Percentiles rank a stretch among this genome's conserved stretches.
Conservation (phyloP, 495 filamentous ascomycete genomes). For the Chlorociboria aeruginascens region DNA sequence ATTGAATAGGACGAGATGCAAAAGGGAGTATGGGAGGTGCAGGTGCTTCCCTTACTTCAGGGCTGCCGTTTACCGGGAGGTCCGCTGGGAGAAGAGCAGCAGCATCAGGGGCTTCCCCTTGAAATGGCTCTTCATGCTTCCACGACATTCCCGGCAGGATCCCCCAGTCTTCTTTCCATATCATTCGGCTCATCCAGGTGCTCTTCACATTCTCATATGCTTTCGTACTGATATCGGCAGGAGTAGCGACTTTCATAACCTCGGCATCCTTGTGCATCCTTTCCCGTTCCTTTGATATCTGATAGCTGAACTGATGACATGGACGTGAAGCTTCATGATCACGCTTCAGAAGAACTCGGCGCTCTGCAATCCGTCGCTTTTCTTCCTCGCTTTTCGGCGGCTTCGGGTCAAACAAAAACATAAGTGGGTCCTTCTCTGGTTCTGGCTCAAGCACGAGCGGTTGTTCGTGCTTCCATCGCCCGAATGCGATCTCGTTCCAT, state of each 20-base stretch:
- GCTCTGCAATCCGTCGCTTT: slow-evolving; percentile 1
- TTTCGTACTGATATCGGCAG: slow-evolving; percentile 7
- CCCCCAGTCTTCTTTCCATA: slow-evolving; percentile 22
- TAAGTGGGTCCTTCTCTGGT: slow-evolving; percentile 2
- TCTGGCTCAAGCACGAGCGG: slow-evolving; percentile 2
- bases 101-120: slow-evolving; percentile 1
- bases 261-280: slow-evolving; percentile 7
- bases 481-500: neutral
- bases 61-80: slow-evolving; percentile 3
- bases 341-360: neutral
- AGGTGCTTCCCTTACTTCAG: slow-evolving; percentile 5
- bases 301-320: slow-evolving; percentile 23
- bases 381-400: slow-evolving; percentile 1
- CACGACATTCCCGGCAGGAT: slow-evolving; percentile 20
- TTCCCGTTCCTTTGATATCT: slow-evolving; percentile 19
- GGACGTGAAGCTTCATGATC: slow-evolving; percentile 21
- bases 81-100: slow-evolving; percentile 3
- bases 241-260: neutral
- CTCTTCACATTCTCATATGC: slow-evolving; percentile 17
- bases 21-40: slow-evolving; percentile 1
- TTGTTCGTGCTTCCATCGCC: slow-evolving; percentile 8
- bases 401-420: neutral
- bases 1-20: slow-evolving; percentile 3
- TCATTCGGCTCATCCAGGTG: slow-evolving; percentile 16
- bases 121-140: slow-evolving; percentile 17